phyloP scores from a whole-genome alignment of 129 eudicot genomes.

The Arctium minus region DNA sequence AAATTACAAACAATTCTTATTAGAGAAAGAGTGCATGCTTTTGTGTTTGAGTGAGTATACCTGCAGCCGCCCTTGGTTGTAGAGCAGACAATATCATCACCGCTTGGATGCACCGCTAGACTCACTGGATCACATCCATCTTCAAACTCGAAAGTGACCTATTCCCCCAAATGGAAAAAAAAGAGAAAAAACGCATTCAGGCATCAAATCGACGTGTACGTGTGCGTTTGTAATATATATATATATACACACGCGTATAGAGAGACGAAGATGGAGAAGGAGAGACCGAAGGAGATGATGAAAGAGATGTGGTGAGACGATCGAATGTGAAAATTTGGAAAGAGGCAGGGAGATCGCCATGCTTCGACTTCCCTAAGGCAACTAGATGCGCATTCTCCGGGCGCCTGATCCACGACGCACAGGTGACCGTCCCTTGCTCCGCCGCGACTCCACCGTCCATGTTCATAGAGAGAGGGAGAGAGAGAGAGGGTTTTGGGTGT shows the following conservation, averaged over 20 bases:
- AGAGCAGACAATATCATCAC: slow-evolving; percentile 66
- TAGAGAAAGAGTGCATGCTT: not conserved
- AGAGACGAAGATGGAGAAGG: not conserved
- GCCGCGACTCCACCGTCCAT: slow-evolving; percentile 62
- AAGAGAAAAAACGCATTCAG: not conserved
- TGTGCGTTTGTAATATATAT: not conserved
- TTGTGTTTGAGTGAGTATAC: slow-evolving; percentile 31
- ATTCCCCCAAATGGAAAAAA: slow-evolving; percentile 7
- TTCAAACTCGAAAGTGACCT: slow-evolving; percentile 60
- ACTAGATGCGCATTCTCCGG: slow-evolving; percentile 83
- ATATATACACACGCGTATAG: not conserved
- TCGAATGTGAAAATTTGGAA: slow-evolving; percentile 79
- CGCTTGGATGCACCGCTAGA: slow-evolving; percentile 89
- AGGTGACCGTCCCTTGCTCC: slow-evolving; percentile 62
- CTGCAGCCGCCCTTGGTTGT: slow-evolving; percentile 77
- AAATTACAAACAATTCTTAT: not conserved
- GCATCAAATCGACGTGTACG: not conserved
- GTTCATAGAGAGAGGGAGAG: not conserved
- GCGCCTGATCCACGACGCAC: slow-evolving; percentile 85
- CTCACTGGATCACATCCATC: slow-evolving; percentile 67
- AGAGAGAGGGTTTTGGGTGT: slow-evolving; percentile 13
- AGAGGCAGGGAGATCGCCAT: slow-evolving; percentile 40
- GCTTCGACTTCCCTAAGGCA: slow-evolving; percentile 52
- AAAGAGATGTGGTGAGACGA: slow-evolving; percentile 53
- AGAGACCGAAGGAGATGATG: slow-evolving; percentile 64